A percentile compares a stretch with the other conserved stretches of the same genome.
phyloP scores from a whole-genome alignment of 2,329 filamentous ascomycete genomes.

The Penicillium griseofulvum region DNA sequence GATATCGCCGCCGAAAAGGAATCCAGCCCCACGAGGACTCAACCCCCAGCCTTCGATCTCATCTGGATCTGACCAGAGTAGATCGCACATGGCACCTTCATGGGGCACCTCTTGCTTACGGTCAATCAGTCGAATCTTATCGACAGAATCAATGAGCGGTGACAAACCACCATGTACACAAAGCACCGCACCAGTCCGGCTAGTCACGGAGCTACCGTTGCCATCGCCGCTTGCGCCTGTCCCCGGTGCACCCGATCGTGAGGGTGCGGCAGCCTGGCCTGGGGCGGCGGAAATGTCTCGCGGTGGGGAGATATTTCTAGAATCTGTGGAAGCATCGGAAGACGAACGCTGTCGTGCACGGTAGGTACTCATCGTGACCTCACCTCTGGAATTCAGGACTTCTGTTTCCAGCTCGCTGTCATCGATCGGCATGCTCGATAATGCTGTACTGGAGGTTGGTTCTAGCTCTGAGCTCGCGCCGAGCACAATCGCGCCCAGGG shows the following conservation, averaged over 20 bases:
- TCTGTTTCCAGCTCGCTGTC: constrained; percentile 86
- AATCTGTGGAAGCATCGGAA: constrained; percentile 36
- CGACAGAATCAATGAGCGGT: constrained; percentile 86
- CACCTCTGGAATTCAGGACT: constrained; percentile 79
- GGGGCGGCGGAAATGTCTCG: constrained; percentile 45
- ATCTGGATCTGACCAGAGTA: constrained; percentile 96
- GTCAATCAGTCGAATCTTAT: constrained; percentile 92
- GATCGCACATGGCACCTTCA: constrained; percentile 97
- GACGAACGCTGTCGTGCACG: constrained; percentile 32
- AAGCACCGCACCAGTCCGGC: constrained; percentile 76
- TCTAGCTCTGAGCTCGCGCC: constrained; percentile 68
- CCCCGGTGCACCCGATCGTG: constrained; percentile 69
- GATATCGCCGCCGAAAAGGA: constrained; percentile 92
- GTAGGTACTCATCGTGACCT: constrained; percentile 63
- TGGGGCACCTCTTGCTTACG: constrained; percentile 98
- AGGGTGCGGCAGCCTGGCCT: constrained; percentile 40
- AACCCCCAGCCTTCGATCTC: constrained; percentile 97
- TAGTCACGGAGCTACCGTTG: constrained; percentile 44
- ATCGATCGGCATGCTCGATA: constrained; percentile 52
- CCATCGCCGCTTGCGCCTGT: constrained; percentile 73
- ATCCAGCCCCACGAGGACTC: constrained; percentile 89
- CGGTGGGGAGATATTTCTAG: constrained; percentile 39
- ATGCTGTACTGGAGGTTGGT: constrained; percentile 55
- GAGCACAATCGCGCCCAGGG: constrained; percentile 73
- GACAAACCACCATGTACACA: constrained; percentile 94